Evolutionary conservation across 1,284 basidiomycete species (phyloP).

Genomic region (Melampsora allii-populina): DNA sequence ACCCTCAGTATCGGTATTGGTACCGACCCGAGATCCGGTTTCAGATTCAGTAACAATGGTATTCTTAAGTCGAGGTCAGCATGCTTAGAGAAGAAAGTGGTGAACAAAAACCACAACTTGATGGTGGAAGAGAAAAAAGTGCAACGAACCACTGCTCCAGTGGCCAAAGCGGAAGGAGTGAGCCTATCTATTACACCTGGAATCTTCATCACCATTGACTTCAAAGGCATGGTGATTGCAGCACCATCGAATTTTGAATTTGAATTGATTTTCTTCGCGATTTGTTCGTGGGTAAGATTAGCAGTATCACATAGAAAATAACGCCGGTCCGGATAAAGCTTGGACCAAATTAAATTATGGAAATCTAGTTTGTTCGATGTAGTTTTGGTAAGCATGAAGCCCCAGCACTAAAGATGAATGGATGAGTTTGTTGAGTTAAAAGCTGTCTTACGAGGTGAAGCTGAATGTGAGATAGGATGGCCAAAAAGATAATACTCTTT

Average conservation of each 20-base stretch:
- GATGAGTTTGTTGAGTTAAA: not conserved
- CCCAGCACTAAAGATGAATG: not conserved
- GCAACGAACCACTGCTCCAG: not conserved
- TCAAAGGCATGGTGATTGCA: slow-evolving; percentile 2
- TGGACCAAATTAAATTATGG: slow-evolving; percentile 1
- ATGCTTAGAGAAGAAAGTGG: too few species aligned
- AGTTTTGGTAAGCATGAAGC: not conserved
- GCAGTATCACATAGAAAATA: not conserved
- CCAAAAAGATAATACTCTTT: slow-evolving; percentile 6
- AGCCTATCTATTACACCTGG: not conserved
- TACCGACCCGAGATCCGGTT: not conserved
- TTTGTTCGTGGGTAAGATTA: not conserved
- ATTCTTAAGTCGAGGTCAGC: not conserved
- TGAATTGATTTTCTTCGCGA: not conserved
- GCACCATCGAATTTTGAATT: not conserved
- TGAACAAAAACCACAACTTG: too few species aligned
- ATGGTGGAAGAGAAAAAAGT: too few species aligned
- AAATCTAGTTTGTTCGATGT: not conserved
- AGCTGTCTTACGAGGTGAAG: not conserved
- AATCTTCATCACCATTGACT: not conserved
- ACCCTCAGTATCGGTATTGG: not conserved
- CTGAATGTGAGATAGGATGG: not conserved
- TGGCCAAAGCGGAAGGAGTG: not conserved
- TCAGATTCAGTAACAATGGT: not conserved
- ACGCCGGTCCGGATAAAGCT: not conserved